Conservation (phyloP, 768 basidiomycete genomes). For the Lactifluus pinguis region DNA sequence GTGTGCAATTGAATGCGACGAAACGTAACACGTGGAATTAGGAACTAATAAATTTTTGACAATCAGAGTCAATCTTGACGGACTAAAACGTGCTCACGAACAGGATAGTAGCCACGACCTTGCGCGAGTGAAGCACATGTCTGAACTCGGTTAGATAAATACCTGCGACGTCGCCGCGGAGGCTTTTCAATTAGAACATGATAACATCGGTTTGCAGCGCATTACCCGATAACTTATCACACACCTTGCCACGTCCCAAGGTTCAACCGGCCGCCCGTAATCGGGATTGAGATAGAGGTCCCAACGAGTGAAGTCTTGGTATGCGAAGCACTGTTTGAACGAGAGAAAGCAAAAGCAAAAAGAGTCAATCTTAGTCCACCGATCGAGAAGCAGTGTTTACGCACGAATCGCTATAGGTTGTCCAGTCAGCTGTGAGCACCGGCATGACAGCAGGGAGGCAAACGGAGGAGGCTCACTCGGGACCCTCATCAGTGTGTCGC, state of each 20-base stretch:
- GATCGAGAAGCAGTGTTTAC: neutral
- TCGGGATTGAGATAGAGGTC: slow-evolving; percentile 73
- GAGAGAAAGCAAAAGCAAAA: neutral
- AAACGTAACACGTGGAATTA: neutral
- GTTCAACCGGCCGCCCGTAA: slow-evolving; percentile 67
- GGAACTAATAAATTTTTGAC: neutral
- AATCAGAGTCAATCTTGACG: neutral
- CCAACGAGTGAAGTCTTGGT: slow-evolving; percentile 86
- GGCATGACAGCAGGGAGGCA: neutral
- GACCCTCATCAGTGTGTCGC: slow-evolving; percentile 87
- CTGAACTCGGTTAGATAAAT: slow-evolving; percentile 88
- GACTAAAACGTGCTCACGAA: slow-evolving; percentile 27
- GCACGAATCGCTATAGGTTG: slow-evolving; percentile 8
- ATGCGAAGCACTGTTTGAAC: slow-evolving; percentile 62
- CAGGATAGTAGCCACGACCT: slow-evolving; percentile 77
- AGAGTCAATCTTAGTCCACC: neutral
- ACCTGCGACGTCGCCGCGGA: slow-evolving; percentile 31
- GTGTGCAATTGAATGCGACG: neutral
- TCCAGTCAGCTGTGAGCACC: neutral
- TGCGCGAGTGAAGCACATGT: slow-evolving; percentile 52
- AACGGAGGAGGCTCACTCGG: slow-evolving; percentile 49
- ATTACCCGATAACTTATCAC: neutral
- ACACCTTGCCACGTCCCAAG: slow-evolving; percentile 92
- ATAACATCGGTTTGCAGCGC: neutral
- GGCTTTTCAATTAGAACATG: neutral